Conservation (phyloP, 2,329 filamentous ascomycete genomes). For the Alternaria hordeiaustralica region DNA sequence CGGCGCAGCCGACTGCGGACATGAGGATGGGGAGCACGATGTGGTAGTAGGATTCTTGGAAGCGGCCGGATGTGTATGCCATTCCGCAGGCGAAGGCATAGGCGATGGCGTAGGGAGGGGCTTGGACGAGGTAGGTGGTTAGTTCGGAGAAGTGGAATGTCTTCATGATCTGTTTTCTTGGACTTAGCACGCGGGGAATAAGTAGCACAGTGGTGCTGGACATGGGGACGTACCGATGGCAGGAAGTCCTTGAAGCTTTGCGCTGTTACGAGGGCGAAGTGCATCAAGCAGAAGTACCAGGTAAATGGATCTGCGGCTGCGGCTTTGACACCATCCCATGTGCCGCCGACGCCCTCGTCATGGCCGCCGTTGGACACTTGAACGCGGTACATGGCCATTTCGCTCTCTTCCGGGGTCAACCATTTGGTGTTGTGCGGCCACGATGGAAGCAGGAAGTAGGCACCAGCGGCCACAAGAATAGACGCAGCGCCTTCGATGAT, state of each 20-base stretch:
- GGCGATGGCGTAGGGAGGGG: slow-evolving; percentile 48
- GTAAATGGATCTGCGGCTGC: slow-evolving; percentile 50
- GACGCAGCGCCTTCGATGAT: slow-evolving; percentile 64
- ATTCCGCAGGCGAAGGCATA: slow-evolving; percentile 32
- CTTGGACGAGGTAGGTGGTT: slow-evolving; percentile 52
- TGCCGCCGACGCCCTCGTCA: slow-evolving; percentile 51
- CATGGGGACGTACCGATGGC: slow-evolving; percentile 24
- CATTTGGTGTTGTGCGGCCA: slow-evolving; percentile 22
- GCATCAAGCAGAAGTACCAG: slow-evolving; percentile 51
- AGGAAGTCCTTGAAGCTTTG: slow-evolving; percentile 45
- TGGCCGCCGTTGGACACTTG: slow-evolving; percentile 38
- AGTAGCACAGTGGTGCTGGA: not conserved
- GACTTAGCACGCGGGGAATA: not conserved
- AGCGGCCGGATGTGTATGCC: slow-evolving; percentile 36
- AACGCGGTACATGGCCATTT: slow-evolving; percentile 38
- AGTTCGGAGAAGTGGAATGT: slow-evolving; percentile 25
- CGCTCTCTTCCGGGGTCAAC: slow-evolving; percentile 23
- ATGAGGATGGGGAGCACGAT: slow-evolving; percentile 32
- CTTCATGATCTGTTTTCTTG: slow-evolving; percentile 20
- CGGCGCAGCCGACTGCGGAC: slow-evolving; percentile 27
- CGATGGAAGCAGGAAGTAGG: slow-evolving; percentile 42
- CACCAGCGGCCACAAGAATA: slow-evolving; percentile 42
- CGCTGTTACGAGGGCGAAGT: slow-evolving; percentile 46
- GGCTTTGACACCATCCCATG: slow-evolving; percentile 48
- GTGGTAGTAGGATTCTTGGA: slow-evolving; percentile 40